Evolutionary conservation across 106 monocot genomes (phyloP).

Genomic region (Dendrobium huoshanense): DNA sequence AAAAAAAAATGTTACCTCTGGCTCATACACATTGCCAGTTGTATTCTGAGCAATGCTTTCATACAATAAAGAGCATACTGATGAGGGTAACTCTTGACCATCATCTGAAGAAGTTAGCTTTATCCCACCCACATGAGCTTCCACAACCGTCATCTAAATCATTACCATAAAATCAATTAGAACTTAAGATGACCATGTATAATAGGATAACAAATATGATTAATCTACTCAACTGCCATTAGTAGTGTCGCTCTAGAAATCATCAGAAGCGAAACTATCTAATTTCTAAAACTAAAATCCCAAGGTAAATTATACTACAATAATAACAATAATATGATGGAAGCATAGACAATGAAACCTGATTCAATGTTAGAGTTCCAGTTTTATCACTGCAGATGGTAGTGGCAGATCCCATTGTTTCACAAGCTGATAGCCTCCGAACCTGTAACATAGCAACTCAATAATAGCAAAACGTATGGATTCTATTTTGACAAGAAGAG

Average conservation of each 20-base stretch:
- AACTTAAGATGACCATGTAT: neutral
- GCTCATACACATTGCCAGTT: slow-evolving; percentile 67
- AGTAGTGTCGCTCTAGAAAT: neutral
- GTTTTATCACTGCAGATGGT: slow-evolving; percentile 98
- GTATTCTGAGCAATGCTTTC: slow-evolving; percentile 96
- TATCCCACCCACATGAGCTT: slow-evolving; percentile 61
- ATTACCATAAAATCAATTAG: slow-evolving; percentile 7
- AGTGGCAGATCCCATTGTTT: slow-evolving; percentile 99
- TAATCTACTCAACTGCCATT: neutral
- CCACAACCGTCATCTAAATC: slow-evolving; percentile 88
- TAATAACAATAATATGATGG: neutral
- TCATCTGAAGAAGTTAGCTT: slow-evolving; percentile 43
- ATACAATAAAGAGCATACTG: slow-evolving; percentile 44
- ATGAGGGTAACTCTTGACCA: slow-evolving; percentile 33
- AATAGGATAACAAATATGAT: neutral
- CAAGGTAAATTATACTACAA: neutral
- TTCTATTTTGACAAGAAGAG: neutral
- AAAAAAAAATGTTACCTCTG: slow-evolving; percentile 47
- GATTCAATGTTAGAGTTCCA: slow-evolving; percentile 84
- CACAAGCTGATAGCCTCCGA: slow-evolving; percentile 91
- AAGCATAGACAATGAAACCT: slow-evolving; percentile 33
- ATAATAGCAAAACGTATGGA: neutral
- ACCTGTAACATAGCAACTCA: slow-evolving; percentile 34
- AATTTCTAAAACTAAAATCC: neutral
- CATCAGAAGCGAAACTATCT: neutral